Evolutionary conservation across 495 filamentous ascomycete species (phyloP).

Genomic region (Neurospora sp.): DNA sequence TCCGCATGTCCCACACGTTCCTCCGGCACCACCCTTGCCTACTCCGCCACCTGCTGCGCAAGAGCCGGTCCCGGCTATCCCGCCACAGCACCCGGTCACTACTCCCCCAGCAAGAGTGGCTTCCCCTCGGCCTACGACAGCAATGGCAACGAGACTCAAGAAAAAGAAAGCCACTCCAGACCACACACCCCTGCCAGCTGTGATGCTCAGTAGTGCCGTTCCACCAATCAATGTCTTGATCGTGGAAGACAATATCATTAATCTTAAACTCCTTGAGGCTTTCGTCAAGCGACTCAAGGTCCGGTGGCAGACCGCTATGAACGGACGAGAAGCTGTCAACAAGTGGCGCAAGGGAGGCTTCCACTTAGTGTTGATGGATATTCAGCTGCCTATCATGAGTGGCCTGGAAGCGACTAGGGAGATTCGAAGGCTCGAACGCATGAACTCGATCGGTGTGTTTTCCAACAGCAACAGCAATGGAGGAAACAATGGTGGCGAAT

Average conservation of each 20-base stretch:
- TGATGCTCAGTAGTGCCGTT: slow-evolving; percentile 72
- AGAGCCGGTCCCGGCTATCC: slow-evolving; percentile 10
- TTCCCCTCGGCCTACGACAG: slow-evolving; percentile 40
- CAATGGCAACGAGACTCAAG: slow-evolving; percentile 33
- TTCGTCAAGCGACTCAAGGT: slow-evolving; percentile 96
- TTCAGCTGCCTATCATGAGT: slow-evolving; percentile 95
- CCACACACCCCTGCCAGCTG: slow-evolving; percentile 43
- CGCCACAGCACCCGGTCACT: neutral
- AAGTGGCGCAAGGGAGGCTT: slow-evolving; percentile 96
- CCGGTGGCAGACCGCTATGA: slow-evolving; percentile 94
- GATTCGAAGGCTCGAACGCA: slow-evolving; percentile 78
- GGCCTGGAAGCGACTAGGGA: slow-evolving; percentile 95
- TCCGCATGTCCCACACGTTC: neutral
- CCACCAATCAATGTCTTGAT: slow-evolving; percentile 97
- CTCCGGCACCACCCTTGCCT: slow-evolving; percentile 44
- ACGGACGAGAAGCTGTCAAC: slow-evolving; percentile 80
- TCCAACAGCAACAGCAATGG: slow-evolving; percentile 29
- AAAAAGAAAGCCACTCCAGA: slow-evolving; percentile 43
- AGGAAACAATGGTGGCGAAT: slow-evolving; percentile 22
- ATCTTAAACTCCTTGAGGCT: slow-evolving; percentile 81
- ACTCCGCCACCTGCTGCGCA: slow-evolving; percentile 40
- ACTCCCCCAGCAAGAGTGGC: slow-evolving; percentile 51
- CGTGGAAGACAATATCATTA: slow-evolving; percentile 98
- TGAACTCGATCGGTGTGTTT: slow-evolving; percentile 87
- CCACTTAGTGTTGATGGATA: slow-evolving; percentile 96